Conservation (phyloP, 169 alveolate species). For the Plasmodium sp. region DNA sequence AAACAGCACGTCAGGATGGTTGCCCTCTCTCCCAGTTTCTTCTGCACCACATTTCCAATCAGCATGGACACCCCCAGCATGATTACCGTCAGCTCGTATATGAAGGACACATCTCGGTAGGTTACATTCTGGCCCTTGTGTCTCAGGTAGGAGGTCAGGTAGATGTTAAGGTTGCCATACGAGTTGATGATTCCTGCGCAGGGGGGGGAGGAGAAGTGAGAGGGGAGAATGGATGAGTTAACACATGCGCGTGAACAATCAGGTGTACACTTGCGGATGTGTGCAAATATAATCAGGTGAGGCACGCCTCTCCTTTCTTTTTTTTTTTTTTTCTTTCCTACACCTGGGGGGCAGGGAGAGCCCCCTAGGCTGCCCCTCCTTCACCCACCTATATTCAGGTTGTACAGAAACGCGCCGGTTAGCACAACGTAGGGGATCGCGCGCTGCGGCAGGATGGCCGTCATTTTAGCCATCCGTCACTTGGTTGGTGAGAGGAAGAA, state of each 20-base stretch:
- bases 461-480: neutral
- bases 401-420: constrained; percentile 55
- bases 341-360: neutral
- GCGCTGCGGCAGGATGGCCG: constrained; percentile 1
- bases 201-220: neutral
- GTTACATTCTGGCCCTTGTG: constrained; percentile 50
- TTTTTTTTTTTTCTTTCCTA: no score
- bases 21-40: constrained; percentile 31
- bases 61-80: constrained; percentile 38
- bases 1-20: constrained; percentile 20
- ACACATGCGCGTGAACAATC: neutral
- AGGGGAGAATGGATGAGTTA: no score
- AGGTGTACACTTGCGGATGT: neutral
- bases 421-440: constrained; percentile 42
- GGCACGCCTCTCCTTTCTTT: no score
- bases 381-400: constrained; percentile 37
- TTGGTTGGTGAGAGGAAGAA: neutral
- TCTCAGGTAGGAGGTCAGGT: constrained; percentile 62
- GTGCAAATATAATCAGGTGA: neutral
- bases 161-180: constrained; percentile 61
- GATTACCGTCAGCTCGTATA: constrained; percentile 33
- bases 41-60: constrained; percentile 43
- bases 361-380: neutral
- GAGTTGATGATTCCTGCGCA: constrained; percentile 45
- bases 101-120: constrained; percentile 35